Evolutionary conservation across 495 filamentous ascomycete species (phyloP).

Genomic region (Neurospora terricola): DNA sequence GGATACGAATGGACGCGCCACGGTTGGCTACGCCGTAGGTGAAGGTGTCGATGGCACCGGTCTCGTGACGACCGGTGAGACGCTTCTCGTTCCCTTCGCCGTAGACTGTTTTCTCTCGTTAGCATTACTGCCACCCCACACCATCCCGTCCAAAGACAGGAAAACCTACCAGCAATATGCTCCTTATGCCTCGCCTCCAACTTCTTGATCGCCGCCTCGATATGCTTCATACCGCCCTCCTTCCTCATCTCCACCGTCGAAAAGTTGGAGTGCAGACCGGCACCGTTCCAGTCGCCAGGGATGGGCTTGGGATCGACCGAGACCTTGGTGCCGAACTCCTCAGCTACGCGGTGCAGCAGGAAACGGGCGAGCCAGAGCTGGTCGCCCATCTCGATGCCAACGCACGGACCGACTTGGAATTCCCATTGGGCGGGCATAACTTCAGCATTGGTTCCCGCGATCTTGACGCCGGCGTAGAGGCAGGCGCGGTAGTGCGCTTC

Average conservation of each 20-base stretch:
- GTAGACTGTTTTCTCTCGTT: constrained; percentile 49
- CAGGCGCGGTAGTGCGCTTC: constrained; percentile 96
- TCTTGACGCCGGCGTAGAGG: constrained; percentile 74
- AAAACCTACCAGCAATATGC: constrained; percentile 88
- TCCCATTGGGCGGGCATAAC: constrained; percentile 87
- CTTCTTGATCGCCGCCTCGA: constrained; percentile 47
- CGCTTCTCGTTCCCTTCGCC: constrained; percentile 78
- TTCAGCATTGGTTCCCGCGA: constrained; percentile 94
- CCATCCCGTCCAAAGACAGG: too few species aligned
- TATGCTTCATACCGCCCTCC: constrained; percentile 82
- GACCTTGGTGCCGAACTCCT: constrained; percentile 87
- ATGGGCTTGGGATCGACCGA: constrained; percentile 93
- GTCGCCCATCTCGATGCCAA: constrained; percentile 83
- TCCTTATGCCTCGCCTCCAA: constrained; percentile 74
- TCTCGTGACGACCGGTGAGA: constrained; percentile 88
- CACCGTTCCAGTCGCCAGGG: constrained; percentile 94
- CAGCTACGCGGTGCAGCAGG: constrained; percentile 84
- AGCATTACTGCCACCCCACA: too few species aligned
- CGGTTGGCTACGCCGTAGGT: constrained; percentile 87
- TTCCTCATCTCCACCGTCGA: constrained; percentile 69
- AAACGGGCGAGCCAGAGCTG: constrained; percentile 92
- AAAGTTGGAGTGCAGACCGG: constrained; percentile 84
- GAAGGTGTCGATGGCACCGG: constrained; percentile 78
- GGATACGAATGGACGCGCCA: constrained; percentile 76
- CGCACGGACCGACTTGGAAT: constrained; percentile 88